Base-by-base conservation (phyloP, 2,329 filamentous ascomycete genomes). In the Trichophyton mentagrophytes region DNA sequence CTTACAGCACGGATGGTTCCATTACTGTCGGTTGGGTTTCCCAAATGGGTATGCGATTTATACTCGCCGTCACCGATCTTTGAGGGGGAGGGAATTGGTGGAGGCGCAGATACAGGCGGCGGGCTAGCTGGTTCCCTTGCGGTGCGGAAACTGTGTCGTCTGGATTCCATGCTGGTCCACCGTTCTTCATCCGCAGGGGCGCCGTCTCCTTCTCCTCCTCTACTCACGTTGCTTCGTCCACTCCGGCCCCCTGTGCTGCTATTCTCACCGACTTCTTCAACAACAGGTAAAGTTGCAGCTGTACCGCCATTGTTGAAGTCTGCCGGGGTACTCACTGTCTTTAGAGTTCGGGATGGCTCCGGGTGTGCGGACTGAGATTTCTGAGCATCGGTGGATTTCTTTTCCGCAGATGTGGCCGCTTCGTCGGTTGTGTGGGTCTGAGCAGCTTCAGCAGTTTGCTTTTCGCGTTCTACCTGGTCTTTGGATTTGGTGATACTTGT, bases 231-330 rank as follows among this genome's bases (percentile, higher is more conserved):
- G 17, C 62, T 63, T 22, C 59, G 44, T 3, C 58, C 63, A 36
- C 64, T 63, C 56, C 60, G 61, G 27, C 59, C 63, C 13, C 64
- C 63, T 22, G 62, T 64, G 62, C 86, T 89, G 6, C 80, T 82
- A 8, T 80, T 85, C 72, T 96, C 92, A 3, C 85, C 88, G n/a
- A 85, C 87, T 74, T 97, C 92, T 66, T 96, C 89, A 5, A 97
- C 90, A 8, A 96, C 86, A 0, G 92, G 92, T 1, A 97, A 76
- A 1, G 80, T 84, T 36, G 79, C 79, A 11, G 80, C 77, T 27
- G 70, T 70, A 11, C 78, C 73, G 13, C 80, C 78, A 75, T 80
- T 69, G 70, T 71, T 68, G 71, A 84, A 71, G 67, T 86, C 78
- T 20, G 76, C 79, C 22, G 76, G 81, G 73, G 78, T 88, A 70